Conservation (phyloP, 2,329 filamentous ascomycete genomes). For the Talaromyces rugulosus region DNA sequence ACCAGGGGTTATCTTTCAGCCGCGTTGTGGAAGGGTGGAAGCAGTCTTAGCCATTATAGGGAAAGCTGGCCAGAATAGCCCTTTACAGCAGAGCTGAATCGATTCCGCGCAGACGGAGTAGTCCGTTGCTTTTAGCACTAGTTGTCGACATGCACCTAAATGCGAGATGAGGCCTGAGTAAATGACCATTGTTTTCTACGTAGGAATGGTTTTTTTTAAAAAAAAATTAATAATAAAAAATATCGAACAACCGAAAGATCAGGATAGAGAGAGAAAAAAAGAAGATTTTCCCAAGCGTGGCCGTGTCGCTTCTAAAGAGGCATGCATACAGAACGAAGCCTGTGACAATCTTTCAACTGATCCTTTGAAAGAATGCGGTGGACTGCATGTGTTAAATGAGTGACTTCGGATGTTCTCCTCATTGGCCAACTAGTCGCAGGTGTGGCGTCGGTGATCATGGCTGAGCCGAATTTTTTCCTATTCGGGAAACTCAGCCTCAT, state of each 20-base stretch:
- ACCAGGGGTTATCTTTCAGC: background rate
- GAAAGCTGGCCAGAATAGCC: background rate
- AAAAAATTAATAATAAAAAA: too few relatives aligned
- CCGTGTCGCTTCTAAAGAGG: background rate
- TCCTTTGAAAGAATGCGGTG: background rate
- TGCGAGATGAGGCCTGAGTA: too few relatives aligned
- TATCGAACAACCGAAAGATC: too few relatives aligned
- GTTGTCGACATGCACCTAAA: too few relatives aligned
- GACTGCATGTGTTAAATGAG: background rate
- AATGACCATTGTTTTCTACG: too few relatives aligned
- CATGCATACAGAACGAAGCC: too few relatives aligned
- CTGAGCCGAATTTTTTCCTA: background rate
- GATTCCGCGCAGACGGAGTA: too few relatives aligned
- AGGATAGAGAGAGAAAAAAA: too few relatives aligned
- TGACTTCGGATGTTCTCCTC: background rate
- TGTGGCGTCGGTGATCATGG: background rate
- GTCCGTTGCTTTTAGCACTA: too few relatives aligned
- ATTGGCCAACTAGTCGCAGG: background rate
- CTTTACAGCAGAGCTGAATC: too few relatives aligned
- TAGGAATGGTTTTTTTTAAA: too few relatives aligned
- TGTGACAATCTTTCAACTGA: background rate
- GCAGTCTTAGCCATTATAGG: background rate
- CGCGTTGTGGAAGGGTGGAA: background rate
- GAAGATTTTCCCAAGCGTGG: too few relatives aligned
- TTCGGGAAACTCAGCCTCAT: background rate